phyloP scores from a whole-genome alignment of 208 protist species.

The Crithidia acanthocephali region DNA sequence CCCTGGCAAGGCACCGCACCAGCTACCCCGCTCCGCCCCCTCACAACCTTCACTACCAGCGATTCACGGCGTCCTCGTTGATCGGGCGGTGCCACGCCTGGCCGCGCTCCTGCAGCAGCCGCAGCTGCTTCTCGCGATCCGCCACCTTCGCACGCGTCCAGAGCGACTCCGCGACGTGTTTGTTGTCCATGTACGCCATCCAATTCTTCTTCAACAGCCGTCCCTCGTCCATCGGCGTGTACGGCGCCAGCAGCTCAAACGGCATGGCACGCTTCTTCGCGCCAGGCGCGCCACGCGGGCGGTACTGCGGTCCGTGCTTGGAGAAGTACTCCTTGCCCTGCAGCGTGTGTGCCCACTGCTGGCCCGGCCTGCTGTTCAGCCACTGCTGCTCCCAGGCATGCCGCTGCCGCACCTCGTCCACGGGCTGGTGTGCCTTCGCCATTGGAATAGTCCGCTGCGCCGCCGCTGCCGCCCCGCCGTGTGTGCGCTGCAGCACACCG shows the following conservation, averaged over 20 bases:
- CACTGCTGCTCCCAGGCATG: slow-evolving; percentile 75
- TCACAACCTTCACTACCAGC: slow-evolving; percentile 41
- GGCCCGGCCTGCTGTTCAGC: slow-evolving; percentile 62
- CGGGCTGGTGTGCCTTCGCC: slow-evolving; percentile 71
- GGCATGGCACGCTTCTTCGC: slow-evolving; percentile 72
- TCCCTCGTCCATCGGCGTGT: slow-evolving; percentile 91
- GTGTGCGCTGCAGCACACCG: slow-evolving; percentile 52
- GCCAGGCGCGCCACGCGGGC: slow-evolving; percentile 82
- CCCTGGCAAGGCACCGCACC: no score
- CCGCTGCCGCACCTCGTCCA: slow-evolving; percentile 70
- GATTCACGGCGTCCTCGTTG: slow-evolving; percentile 59
- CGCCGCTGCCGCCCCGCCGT: background rate
- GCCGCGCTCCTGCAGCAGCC: slow-evolving; percentile 77
- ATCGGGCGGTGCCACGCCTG: slow-evolving; percentile 90
- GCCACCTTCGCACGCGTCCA: slow-evolving; percentile 87
- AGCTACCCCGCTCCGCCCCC: no score
- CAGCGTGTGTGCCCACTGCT: slow-evolving; percentile 70
- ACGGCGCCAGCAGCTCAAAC: slow-evolving; percentile 82
- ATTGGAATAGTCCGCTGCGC: slow-evolving; percentile 86
- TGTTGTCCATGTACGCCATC: slow-evolving; percentile 93
- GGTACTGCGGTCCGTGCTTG: slow-evolving; percentile 65
- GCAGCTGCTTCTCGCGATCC: slow-evolving; percentile 79
- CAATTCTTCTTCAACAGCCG: slow-evolving; percentile 86
- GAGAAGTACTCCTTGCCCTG: slow-evolving; percentile 88
- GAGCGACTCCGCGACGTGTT: slow-evolving; percentile 89